Percentiles rank a stretch among this genome's conserved stretches.
phyloP scores from a whole-genome alignment of 2,329 filamentous ascomycete genomes.

The Trichoderma gracile region DNA sequence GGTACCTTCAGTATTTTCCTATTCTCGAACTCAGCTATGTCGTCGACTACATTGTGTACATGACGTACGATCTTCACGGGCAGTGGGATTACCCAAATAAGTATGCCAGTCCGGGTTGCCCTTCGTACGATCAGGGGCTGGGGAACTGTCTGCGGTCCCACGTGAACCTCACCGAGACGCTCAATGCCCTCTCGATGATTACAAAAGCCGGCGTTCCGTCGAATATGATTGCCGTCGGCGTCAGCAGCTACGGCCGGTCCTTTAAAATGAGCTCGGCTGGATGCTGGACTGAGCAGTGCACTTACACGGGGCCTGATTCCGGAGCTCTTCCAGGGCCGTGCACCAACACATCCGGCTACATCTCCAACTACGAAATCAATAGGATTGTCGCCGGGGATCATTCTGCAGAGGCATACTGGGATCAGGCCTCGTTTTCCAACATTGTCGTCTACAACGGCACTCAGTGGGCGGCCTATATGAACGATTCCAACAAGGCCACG shows the following conservation, averaged over 20 bases:
- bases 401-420: neutral
- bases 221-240: constrained; percentile 37
- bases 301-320: constrained; percentile 32
- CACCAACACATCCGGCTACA: constrained; percentile 36
- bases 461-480: constrained; percentile 34
- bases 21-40: constrained; percentile 32
- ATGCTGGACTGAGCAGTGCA: constrained; percentile 35
- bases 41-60: constrained; percentile 41
- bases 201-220: constrained; percentile 39
- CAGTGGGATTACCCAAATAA: constrained; percentile 39
- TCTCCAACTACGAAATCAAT: constrained; percentile 37
- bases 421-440: constrained; percentile 17
- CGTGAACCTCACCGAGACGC: constrained; percentile 42
- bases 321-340: constrained; percentile 33
- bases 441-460: constrained; percentile 31
- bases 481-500: constrained; percentile 32
- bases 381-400: constrained; percentile 27
- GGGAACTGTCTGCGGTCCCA: constrained; percentile 42
- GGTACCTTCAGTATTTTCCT: constrained; percentile 39
- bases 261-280: constrained; percentile 38
- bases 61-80: constrained; percentile 42
- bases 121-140: neutral
- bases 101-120: constrained; percentile 32
- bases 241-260: constrained; percentile 37
- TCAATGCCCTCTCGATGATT: constrained; percentile 31